Evolutionary conservation across 805 yeast genomes (phyloP).

Genomic region (Hanseniaspora vineae): DNA sequence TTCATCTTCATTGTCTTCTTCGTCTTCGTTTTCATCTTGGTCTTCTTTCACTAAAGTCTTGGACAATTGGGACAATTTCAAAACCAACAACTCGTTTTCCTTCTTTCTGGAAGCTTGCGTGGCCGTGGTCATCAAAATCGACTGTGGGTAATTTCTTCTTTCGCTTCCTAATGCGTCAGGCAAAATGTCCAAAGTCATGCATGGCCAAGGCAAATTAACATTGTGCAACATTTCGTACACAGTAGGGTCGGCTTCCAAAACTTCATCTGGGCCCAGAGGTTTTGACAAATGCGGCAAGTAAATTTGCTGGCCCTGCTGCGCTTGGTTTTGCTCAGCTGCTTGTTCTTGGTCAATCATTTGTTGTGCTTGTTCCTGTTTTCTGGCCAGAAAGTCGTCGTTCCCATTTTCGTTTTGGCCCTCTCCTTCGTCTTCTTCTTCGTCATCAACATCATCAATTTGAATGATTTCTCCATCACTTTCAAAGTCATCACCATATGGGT

Average conservation of each 20-base stretch:
- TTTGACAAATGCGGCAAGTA: conserved; percentile 81
- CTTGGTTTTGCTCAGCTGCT: conserved; percentile 25
- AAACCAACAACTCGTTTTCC: conserved; percentile 78
- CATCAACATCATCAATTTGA: conserved; percentile 57
- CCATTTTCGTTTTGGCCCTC: conserved; percentile 22
- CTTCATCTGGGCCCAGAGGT: conserved; percentile 93
- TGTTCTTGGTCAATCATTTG: conserved; percentile 27
- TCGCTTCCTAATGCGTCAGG: conserved; percentile 82
- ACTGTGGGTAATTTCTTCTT: conserved; percentile 81
- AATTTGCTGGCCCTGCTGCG: conserved; percentile 28
- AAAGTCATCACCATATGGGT: conserved; percentile 80
- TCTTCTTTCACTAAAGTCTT: conserved; percentile 73
- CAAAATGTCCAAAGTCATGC: conserved; percentile 77
- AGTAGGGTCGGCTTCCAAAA: conserved; percentile 88
- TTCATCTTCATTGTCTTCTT: conserved; percentile 58
- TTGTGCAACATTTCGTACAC: conserved; percentile 95
- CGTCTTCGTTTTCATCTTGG: conserved; percentile 64
- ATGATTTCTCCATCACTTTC: conserved; percentile 86
- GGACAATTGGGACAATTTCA: conserved; percentile 69
- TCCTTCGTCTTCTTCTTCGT: conserved; percentile 28
- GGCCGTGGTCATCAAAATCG: conserved; percentile 76
- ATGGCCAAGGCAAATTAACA: conserved; percentile 93
- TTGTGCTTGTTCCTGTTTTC: conserved; percentile 25
- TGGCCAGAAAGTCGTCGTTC: conserved; percentile 16
- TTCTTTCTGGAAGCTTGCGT: conserved; percentile 82